Conservation (phyloP, 768 basidiomycete species). For the Stropharia rugosoannulata region DNA sequence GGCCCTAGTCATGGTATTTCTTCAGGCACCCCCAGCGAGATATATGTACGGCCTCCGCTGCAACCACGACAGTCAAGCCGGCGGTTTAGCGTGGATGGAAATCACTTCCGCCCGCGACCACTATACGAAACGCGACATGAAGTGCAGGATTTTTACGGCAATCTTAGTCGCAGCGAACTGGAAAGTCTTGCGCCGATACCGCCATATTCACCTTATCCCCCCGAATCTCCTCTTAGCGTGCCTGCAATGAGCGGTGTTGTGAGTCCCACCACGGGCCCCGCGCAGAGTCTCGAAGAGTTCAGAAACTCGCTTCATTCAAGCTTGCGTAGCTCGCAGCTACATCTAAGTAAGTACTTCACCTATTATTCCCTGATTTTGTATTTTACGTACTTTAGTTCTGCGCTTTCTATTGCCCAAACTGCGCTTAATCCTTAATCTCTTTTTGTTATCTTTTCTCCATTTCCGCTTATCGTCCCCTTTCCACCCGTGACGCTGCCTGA, state of each 20-base stretch:
- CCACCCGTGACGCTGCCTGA: too few relatives aligned
- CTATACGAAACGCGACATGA: slow-evolving; percentile 29
- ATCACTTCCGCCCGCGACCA: slow-evolving; percentile 30
- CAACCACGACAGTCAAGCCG: slow-evolving; percentile 12
- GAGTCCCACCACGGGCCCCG: slow-evolving; percentile 15
- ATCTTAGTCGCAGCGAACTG: not conserved
- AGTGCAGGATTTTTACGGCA: slow-evolving; percentile 5
- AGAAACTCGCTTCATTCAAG: slow-evolving; percentile 32
- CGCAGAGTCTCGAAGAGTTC: slow-evolving; percentile 39
- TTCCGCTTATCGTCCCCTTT: too few relatives aligned
- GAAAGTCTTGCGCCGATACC: slow-evolving; percentile 27
- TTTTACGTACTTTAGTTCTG: not conserved
- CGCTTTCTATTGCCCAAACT: not conserved
- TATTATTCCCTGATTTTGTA: not conserved
- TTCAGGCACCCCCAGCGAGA: not conserved
- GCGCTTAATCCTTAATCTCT: not conserved
- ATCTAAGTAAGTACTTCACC: slow-evolving; percentile 1
- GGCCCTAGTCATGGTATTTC: not conserved
- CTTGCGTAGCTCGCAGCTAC: slow-evolving; percentile 13
- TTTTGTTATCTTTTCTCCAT: not conserved
- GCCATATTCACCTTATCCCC: slow-evolving; percentile 32
- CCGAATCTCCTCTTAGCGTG: slow-evolving; percentile 10
- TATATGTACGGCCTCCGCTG: not conserved
- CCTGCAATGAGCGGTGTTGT: slow-evolving; percentile 8
- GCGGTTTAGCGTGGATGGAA: slow-evolving; percentile 35